Conservation (phyloP, 306 rosid genomes). For the Prunus persica region DNA sequence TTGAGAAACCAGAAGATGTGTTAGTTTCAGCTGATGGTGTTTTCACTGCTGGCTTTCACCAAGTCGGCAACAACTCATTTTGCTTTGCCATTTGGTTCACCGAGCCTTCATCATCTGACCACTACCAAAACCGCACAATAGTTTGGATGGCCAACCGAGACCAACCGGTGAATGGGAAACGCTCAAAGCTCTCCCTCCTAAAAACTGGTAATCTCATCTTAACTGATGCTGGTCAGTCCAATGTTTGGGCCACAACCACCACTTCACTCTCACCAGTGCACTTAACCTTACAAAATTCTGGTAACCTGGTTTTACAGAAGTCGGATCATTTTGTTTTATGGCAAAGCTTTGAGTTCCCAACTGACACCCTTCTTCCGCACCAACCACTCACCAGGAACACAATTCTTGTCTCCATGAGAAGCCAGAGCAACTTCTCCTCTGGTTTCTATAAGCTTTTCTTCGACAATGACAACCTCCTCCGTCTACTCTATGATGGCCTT, state of each 20-base stretch:
- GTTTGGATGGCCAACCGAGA: conserved; percentile 66
- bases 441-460: conserved; percentile 48
- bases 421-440: conserved; percentile 39
- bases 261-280: not conserved
- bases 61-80: conserved; percentile 45
- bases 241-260: conserved; percentile 39
- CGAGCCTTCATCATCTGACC: not conserved
- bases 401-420: conserved; percentile 43
- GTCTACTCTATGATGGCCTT: conserved; percentile 50
- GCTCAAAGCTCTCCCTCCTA: conserved; percentile 39
- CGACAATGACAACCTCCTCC: conserved; percentile 44
- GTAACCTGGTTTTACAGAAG: conserved; percentile 38
- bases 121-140: conserved; percentile 18
- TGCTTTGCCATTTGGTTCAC: conserved; percentile 53
- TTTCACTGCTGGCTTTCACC: conserved; percentile 54
- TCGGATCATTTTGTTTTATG: conserved; percentile 23
- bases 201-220: conserved; percentile 36
- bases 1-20: conserved; percentile 30
- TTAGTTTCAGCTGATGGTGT: conserved; percentile 35
- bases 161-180: conserved; percentile 40
- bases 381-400: conserved; percentile 39
- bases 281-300: conserved; percentile 30
- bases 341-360: conserved; percentile 58
- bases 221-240: conserved; percentile 27
- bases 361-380: conserved; percentile 49